Conservation (phyloP, 2,329 filamentous ascomycete genomes). For the Paradendryphiella salina region DNA sequence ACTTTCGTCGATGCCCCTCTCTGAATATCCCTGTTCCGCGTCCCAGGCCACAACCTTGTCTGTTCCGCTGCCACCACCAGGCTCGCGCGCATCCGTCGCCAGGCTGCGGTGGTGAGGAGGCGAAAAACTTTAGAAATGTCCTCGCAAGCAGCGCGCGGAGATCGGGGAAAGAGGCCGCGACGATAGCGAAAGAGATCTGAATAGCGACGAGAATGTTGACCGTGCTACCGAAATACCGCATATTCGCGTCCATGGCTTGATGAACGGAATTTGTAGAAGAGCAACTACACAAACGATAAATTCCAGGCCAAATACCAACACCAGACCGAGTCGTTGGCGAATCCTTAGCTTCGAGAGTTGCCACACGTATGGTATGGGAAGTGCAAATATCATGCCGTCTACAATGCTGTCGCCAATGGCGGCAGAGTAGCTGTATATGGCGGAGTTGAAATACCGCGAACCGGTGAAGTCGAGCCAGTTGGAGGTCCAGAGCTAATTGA, state of each 20-base stretch:
- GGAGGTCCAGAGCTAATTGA: constrained; percentile 29
- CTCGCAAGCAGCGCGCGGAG: constrained; percentile 29
- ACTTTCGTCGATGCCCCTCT: neutral
- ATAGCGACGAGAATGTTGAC: constrained; percentile 36
- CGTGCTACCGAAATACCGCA: constrained; percentile 29
- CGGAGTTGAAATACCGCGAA: constrained; percentile 32
- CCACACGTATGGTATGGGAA: constrained; percentile 34
- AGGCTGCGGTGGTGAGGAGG: constrained; percentile 30
- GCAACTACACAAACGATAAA: constrained; percentile 35
- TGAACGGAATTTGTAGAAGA: constrained; percentile 35
- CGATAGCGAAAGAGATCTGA: constrained; percentile 31
- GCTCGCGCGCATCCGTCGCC: constrained; percentile 7
- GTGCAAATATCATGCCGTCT: constrained; percentile 33
- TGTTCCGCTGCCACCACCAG: neutral
- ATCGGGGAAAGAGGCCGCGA: constrained; percentile 34
- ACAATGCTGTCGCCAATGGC: constrained; percentile 34
- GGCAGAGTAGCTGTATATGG: constrained; percentile 32
- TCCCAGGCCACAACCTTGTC: constrained; percentile 4
- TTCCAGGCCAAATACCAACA: constrained; percentile 31
- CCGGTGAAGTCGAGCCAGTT: constrained; percentile 28
- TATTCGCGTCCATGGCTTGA: constrained; percentile 22
- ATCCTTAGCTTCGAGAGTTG: constrained; percentile 25
- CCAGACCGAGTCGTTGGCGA: constrained; percentile 28
- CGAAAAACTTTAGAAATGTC: constrained; percentile 24
- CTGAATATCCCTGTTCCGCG: neutral